Percentiles rank a stretch among this genome's conserved stretches.
phyloP scores from a whole-genome alignment of 2,329 filamentous ascomycete genomes.

The Fusarium albosuccineum region DNA sequence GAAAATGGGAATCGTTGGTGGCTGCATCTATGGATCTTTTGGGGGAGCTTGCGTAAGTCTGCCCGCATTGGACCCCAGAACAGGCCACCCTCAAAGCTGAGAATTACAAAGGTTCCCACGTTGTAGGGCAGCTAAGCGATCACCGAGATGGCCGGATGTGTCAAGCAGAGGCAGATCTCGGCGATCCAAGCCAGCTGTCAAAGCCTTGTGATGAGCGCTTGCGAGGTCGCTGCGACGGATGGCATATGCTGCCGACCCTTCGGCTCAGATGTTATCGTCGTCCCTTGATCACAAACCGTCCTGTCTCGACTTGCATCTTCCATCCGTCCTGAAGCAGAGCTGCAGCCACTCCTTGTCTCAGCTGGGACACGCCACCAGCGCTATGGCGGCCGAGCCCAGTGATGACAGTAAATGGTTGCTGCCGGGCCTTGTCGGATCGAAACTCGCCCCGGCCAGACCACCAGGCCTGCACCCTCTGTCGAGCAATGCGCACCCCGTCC shows the following conservation, averaged over 20 bases:
- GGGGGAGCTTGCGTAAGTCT: conserved; percentile 34
- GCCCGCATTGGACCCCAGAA: conserved; percentile 11
- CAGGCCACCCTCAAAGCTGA: not conserved
- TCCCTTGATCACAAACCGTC: conserved; percentile 78
- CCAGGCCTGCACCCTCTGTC: conserved; percentile 76
- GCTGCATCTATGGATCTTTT: conserved; percentile 25
- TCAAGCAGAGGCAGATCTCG: conserved; percentile 1
- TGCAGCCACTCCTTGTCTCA: conserved; percentile 84
- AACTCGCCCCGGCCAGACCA: conserved; percentile 80
- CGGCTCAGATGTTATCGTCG: conserved; percentile 48
- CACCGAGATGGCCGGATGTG: not conserved
- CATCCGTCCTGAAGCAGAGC: conserved; percentile 84
- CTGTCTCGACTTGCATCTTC: conserved; percentile 80
- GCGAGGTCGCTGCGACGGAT: not conserved
- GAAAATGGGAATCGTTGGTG: conserved; percentile 7
- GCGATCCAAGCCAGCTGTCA: not conserved
- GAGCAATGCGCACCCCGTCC: conserved; percentile 84
- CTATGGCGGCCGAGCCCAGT: conserved; percentile 87
- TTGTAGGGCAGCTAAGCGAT: not conserved
- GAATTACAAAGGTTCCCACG: not conserved
- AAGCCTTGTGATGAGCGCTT: not conserved
- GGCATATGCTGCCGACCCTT: too few relatives aligned
- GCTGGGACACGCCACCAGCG: conserved; percentile 77
- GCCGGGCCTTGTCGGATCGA: conserved; percentile 63
- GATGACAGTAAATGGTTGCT: conserved; percentile 76